Base-by-base conservation (phyloP, 2,329 filamentous ascomycete genomes). In the Penicillium italicum region DNA sequence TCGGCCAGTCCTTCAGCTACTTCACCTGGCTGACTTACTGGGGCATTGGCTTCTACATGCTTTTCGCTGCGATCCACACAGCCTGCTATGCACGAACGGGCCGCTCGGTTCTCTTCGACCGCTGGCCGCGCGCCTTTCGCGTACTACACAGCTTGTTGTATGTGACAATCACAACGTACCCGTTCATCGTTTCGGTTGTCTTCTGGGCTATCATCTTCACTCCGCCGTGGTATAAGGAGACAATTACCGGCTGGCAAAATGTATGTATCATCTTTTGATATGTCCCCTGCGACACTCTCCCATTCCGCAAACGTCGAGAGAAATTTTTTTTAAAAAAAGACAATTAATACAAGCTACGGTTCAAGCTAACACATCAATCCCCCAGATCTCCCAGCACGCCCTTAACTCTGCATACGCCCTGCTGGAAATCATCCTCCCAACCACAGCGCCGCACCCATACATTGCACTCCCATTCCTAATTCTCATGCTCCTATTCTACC, bases 1-100 rank as follows among this genome's bases (percentile, higher is more conserved):
- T 83, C 26, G 75, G 78, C 50, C 73, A 78, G 43, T 81, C 80
- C 43, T 94, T 95, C 77, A 90, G 86, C 65, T 95, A 85, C 79
- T 95, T 96, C 77, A 95, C 91, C 28, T 79, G 86, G 66, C 77
- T 94, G 56, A 90, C 88, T 10, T 94, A 87, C 79, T 94, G 89
- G 89, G 89, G 89, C 2, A 75, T 93, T 34, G 85, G 83, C 24
- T 93, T 92, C 76, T 96, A 95, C 79, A 87, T 87, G 70, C 78
- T 85, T 54, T 76, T 86, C 66, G 80, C 87, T 1, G 79, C 87
- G 18, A 59, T 84, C 18, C 90, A 95, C 76, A 91, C 88, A 6
- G 75, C 84, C 50, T 80, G 79, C 45, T 94, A 93, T 75, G 81
- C 82, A 12, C 73, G 76, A 40, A 75, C 74, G 28, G 80, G 82